Base-by-base conservation (phyloP, 2,329 filamentous ascomycete genomes). In the Penicillium expansum region DNA sequence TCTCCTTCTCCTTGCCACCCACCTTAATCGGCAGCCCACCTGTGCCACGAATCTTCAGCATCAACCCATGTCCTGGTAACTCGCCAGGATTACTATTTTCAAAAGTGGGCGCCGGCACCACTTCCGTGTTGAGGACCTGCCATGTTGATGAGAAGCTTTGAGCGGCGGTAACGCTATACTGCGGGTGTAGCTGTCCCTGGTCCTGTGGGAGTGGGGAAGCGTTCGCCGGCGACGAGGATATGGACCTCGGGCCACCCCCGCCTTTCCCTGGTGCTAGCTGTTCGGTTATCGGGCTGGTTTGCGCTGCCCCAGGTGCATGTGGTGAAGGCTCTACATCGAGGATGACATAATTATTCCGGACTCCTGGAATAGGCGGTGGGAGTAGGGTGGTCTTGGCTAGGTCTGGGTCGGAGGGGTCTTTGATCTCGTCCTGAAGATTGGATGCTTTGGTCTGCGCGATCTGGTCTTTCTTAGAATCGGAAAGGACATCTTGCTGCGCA, bases 101-200 rank as follows among this genome's bases (percentile, higher is more conserved):
- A 69, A 86, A 89, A 2, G 83, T 87, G 1, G 87, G 87, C 16
- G 87, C 87, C 10, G 79, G 77, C 8, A 77, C 76, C 10, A 89
- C 74, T 10, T 75, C 74, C 0, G 82, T 81, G 16, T 76, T 74
- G 33, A 85, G 75, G 14, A 88, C 80, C 66, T 88, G 86, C 87
- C 93, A 97, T 48, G 88, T 83, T 0, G 86, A 77, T 9, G 85
- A 89, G 13, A 97, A 77, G 60, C 88, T 92, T 41, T 88, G 85
- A 1, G 90, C 88, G 55, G 84, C 85, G 0, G 83, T 78, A 0
- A 97, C 83, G 1, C 75, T 78, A 52, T 74, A 78, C 27, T 53
- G 77, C 67, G 52, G 56, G 39, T 33, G 41, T 35, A 53, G 24
- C n/a, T 50, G 53, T 29, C 43, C 53, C 27, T 52, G 29, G 4